Percentiles rank a stretch among this genome's conserved stretches.
phyloP scores from a whole-genome alignment of 345 rosid genomes.

The Eucalyptus erythrocorys region DNA sequence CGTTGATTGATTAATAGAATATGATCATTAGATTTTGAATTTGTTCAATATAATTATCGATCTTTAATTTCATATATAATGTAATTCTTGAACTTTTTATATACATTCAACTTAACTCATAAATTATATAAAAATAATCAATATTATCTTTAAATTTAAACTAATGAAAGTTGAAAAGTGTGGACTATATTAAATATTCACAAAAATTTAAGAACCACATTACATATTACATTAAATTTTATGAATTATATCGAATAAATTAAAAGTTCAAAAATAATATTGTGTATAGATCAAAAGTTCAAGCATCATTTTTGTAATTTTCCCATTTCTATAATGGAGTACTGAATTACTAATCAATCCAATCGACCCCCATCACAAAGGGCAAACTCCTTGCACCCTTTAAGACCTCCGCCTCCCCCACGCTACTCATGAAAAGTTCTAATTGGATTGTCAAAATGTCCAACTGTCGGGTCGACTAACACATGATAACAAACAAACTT shows the following conservation, averaged over 20 bases:
- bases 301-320: neutral
- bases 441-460: too few relatives aligned
- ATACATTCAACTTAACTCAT: rapidly evolving
- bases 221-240: too few relatives aligned
- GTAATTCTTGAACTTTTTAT: neutral
- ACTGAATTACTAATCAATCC: neutral
- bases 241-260: too few relatives aligned
- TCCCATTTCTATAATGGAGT: neutral
- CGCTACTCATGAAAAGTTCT: too few relatives aligned
- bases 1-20: neutral
- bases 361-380: neutral
- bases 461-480: too few relatives aligned
- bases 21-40: neutral
- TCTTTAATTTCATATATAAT: neutral
- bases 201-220: neutral
- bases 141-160: neutral
- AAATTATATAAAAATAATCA: neutral
- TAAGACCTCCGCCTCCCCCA: too few relatives aligned
- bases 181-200: neutral
- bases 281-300: neutral
- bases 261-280: too few relatives aligned
- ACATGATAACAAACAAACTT: too few relatives aligned
- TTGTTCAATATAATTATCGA: neutral
- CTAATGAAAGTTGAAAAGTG: too few relatives aligned
- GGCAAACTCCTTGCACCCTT: neutral